Conservation (phyloP, 2,329 filamentous ascomycete species). For the Talaromyces amestolkiae region DNA sequence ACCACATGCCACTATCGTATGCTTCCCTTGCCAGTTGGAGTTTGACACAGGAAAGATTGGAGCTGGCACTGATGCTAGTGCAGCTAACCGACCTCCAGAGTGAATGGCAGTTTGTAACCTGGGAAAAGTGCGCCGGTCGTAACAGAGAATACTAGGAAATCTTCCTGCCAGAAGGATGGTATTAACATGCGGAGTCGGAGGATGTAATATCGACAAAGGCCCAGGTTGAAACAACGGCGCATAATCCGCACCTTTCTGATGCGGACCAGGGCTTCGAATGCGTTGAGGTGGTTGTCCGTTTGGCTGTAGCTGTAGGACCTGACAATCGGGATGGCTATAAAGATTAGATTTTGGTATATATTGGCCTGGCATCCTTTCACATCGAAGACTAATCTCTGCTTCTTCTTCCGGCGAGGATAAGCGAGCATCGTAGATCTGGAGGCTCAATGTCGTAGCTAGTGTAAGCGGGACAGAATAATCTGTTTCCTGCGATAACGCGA, state of each 20-base stretch:
- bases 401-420: constrained; percentile 35
- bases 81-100: constrained; percentile 76
- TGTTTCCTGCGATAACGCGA: constrained; percentile 69
- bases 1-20: constrained; percentile 76
- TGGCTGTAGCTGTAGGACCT: constrained; percentile 32
- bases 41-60: constrained; percentile 51
- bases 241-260: constrained; percentile 49
- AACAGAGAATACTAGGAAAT: constrained; percentile 84
- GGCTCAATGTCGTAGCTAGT: constrained; percentile 74
- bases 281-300: constrained; percentile 37
- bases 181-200: constrained; percentile 63
- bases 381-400: constrained; percentile 35
- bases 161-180: constrained; percentile 87
- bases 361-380: constrained; percentile 30
- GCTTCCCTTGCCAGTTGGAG: constrained; percentile 49
- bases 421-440: constrained; percentile 80
- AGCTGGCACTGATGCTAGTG: constrained; percentile 62
- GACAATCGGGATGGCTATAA: constrained; percentile 34
- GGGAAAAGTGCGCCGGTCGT: constrained; percentile 83
- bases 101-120: constrained; percentile 74
- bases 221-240: constrained; percentile 76
- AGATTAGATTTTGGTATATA: constrained; percentile 30
- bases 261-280: constrained; percentile 36
- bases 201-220: constrained; percentile 77
- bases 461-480: constrained; percentile 69